Percentiles rank a stretch among this genome's conserved stretches.
phyloP scores from a whole-genome alignment of 2,329 filamentous ascomycete species.

The Arachnopeziza araneosa region DNA sequence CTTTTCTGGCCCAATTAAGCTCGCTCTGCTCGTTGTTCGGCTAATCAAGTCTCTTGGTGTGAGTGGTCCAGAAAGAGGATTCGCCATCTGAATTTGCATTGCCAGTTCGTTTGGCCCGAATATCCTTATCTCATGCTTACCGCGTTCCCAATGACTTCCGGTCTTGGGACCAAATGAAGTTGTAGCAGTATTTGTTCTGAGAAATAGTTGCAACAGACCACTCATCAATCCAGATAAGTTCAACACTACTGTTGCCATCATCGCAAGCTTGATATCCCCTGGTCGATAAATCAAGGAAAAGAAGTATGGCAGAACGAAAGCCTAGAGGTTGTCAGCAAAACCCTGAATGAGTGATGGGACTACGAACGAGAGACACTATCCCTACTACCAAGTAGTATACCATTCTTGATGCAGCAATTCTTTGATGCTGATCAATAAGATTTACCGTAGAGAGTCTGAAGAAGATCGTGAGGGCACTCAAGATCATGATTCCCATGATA shows the following conservation, averaged over 20 bases:
- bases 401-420: slow-evolving; percentile 62
- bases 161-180: slow-evolving; percentile 46
- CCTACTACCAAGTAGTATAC: slow-evolving; percentile 57
- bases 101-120: slow-evolving; percentile 37
- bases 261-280: slow-evolving; percentile 46
- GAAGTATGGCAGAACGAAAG: slow-evolving; percentile 60
- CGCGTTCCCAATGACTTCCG: slow-evolving; percentile 42
- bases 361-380: slow-evolving; percentile 52
- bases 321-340: slow-evolving; percentile 36
- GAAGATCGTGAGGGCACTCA: slow-evolving; percentile 49
- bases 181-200: slow-evolving; percentile 56
- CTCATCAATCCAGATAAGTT: slow-evolving; percentile 62
- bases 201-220: slow-evolving; percentile 60
- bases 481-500: slow-evolving; percentile 45
- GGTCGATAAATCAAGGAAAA: slow-evolving; percentile 46
- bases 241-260: slow-evolving; percentile 59
- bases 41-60: slow-evolving; percentile 6
- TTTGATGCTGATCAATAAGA: slow-evolving; percentile 51
- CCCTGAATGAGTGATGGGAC: background rate
- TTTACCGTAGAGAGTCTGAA: slow-evolving; percentile 49
- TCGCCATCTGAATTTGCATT: slow-evolving; percentile 23
- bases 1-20: slow-evolving; percentile 23
- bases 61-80: slow-evolving; percentile 22
- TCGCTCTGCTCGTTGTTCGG: slow-evolving; percentile 18
- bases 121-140: slow-evolving; percentile 43